Base-by-base conservation (phyloP, 805 yeast genomes). In the Wickerhamomyces mucosus region DNA sequence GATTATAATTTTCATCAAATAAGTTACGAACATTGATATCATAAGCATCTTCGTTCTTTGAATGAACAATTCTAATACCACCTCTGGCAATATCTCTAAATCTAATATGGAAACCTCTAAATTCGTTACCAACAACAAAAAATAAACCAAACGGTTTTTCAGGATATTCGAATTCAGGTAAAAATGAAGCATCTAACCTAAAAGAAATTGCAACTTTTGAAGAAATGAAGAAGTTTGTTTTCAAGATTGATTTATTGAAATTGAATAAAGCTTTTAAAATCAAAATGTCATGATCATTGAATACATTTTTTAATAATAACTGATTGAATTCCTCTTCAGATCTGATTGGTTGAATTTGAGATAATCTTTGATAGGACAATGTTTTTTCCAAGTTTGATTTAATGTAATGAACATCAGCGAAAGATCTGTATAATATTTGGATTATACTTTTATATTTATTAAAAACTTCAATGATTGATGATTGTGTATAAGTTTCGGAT, bases 41-140 rank as follows among this genome's bases (percentile, higher is more conserved):
- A 58, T 85, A 92, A 31, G 85, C 86, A 59, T 92, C 97, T 36
- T 64, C 61, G 28, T 84, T 79, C 53, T 92, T 74, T 6, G 95
- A 82, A 53, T 78, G 78, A 46, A 89, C 97, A 51, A 89, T 82
- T 59, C 98, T 76, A 47, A 89, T 92, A 56, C 98, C 98, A 57
- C 98, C 98, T 57, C 98, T 75, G 15, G 98, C 95, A 52, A 89
- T 86, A 58, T 89, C 97, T 56, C 96, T 76, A 64, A 89, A 89
- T 58, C 98, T 73, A 40, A 92, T 79, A 55, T 89, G 98, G 80
- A 89, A 92, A 17, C 96, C 98, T 57, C 96, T 74, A 62, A 89
- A 89, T 53, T 92, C 96, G 41, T 86, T 82, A 40, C 98, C 98
- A 41, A 92, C 95, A 37, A 88, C 81, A 45, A 89, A 77, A 63